Evolutionary conservation across 495 filamentous ascomycete species (phyloP), one percentile per base, ranked within the genome.

Genomic region (Astrothelium macrocarpum): DNA sequence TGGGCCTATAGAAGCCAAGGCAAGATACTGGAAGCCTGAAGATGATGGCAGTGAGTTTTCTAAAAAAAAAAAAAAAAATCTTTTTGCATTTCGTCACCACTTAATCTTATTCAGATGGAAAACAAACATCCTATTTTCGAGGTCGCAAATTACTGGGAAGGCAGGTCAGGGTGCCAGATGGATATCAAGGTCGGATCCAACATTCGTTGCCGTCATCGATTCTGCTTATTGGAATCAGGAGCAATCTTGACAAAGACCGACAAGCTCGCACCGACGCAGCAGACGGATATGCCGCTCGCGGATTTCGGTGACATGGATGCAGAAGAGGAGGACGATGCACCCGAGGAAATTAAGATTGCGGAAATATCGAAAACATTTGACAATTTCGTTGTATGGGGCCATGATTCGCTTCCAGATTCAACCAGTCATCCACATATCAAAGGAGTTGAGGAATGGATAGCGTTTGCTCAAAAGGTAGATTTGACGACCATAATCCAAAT

Each of bases 371-470:
- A 78, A 2, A 76, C 79, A n/a, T 97, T 97, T 72, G 84, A 91
- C 16, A 80, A 89, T 25, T 70, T 96, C 49, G 74, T 90, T 16
- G 80, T 96, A 26, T 97, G 93, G 93, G 88, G 81, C 0, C 94
- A 97, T 75, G 87, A 87, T 66, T 68, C 71, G 2, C 60, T 77
- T 60, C 77, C 75, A 10, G 80, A 84, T 46, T 74, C 72, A 2
- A 72, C 59, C 7, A 73, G 70, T 7, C 85, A 89, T 75, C 75
- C 75, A 31, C 85, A 87, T 73, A 73, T 84, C 16, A 77, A 79
- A 70, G 81, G 82, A 0, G 77, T 95, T 65, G 84, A 88, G 71
- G 93, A 97, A 74, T 97, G 92, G 93, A 74, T 97, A 67, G 78
- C 74, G 1, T 84, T 95, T 73, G 86, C 91, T 26, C 85, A 87